phyloP scores from a whole-genome alignment of 73 alveolate species.

The Stentor coeruleus region DNA sequence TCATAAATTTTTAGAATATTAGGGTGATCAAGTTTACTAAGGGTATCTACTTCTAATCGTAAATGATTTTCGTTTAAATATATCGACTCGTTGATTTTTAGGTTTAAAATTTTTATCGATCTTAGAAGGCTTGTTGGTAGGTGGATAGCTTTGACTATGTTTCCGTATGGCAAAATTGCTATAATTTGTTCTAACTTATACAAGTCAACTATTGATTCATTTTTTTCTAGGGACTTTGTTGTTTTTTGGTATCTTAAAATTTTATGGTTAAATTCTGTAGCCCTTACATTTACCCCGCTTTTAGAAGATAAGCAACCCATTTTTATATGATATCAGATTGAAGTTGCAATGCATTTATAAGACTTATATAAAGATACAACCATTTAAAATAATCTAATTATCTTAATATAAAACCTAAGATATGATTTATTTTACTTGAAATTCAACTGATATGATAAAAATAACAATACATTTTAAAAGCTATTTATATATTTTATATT shows the following conservation, averaged over 20 bases:
- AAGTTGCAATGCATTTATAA: no score
- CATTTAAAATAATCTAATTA: no score
- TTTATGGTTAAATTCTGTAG: slow-evolving; percentile 25
- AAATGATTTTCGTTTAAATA: not conserved
- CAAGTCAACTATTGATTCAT: not conserved
- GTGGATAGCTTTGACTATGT: not conserved
- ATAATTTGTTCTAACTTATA: not conserved
- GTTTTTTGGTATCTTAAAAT: not conserved
- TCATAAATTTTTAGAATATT: slow-evolving; percentile 36
- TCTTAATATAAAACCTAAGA: no score
- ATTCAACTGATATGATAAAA: no score
- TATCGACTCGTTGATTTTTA: not conserved
- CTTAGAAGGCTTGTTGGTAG: not conserved
- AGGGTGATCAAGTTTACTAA: slow-evolving; percentile 33
- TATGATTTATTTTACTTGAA: no score
- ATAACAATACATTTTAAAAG: no score
- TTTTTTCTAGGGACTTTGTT: not conserved
- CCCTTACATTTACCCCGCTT: no score
- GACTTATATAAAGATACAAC: no score
- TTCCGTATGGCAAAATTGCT: not conserved
- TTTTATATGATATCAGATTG: no score
- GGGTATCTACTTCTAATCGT: slow-evolving; percentile 1
- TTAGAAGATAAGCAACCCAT: no score
- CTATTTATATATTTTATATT: no score
- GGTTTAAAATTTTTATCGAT: slow-evolving; percentile 1